Evolutionary conservation across 805 yeast species (phyloP), one percentile per base, ranked within the genome.

Genomic region (Scheffersomyces ergatensis): DNA sequence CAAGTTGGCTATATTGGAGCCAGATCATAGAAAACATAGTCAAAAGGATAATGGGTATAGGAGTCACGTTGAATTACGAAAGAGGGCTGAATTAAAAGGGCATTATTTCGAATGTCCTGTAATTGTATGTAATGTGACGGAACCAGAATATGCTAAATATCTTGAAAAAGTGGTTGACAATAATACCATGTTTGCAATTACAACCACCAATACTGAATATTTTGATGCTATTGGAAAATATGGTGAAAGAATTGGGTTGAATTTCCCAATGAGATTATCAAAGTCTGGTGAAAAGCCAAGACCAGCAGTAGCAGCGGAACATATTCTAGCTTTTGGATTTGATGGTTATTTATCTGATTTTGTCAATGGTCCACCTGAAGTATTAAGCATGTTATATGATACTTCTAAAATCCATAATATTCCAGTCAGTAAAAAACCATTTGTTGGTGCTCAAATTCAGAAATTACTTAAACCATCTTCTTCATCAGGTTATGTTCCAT

Each of bases 341-440:
- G 96, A 86, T 40, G 93, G 96, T 1, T 87, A 78, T 53, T 49
- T 89, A 19, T 60, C 76, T 2, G 97, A 93, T 51, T 78, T 78
- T 46, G 53, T 92, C 2, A 60, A 63, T 2, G 98, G 96, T 0
- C 96, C 96, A 1, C 54, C 60, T 5, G 75, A 76, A 8, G 95
- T 92, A 1, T 55, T 88, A 37, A 71, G 74, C 39, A 88, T 85
- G 89, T 69, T 90, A 24, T 80, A 85, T 47, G 82, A 77, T 45
- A 60, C 65, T 11, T 57, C 70, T 9, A 64, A 66, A 39, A 70
- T 74, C 34, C 60, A 65, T 29, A 57, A 80, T 14, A 77, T 87
- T 21, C 97, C 97, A 0, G 82, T 84, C 5, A 55, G 86, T 0
- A 60, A 65, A 13, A 62, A 56, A n/a, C 74, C 72, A 2, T 55